Evolutionary conservation across 306 rosid genomes (phyloP), one percentile per base, ranked within the genome.

Genomic region (Cucumis cinereus): DNA sequence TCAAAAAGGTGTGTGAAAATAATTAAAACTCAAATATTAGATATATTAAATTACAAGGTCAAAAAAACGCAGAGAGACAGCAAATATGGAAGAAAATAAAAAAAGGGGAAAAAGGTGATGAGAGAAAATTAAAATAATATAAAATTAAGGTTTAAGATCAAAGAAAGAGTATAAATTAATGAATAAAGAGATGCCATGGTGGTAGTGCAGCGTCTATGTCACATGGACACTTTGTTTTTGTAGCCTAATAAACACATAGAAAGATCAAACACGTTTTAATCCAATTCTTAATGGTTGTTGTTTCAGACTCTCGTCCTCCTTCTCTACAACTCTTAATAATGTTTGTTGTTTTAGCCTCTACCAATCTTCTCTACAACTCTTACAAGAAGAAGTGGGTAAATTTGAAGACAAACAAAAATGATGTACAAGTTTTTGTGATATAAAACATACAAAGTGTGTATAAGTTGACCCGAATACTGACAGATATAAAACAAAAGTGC

Each of bases 231-330:
- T 11, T 35, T 12, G 9, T 4, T 5, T 41, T 30, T 22, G 4
- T 0, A 5, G 13, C 23, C 69, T 30, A 61, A 33, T 15, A 61
- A 4, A 14, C 54, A 49, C 23, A 36, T 0, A 9, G 10, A 40
- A 41, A 41, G 26, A 6, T 36, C 74, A 10, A 68, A 68, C 74
- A 68, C 74, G 74, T 22, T 68, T 68, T 11, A 2, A 68, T 38
- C 23, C 50, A 68, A 41, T 40, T 67, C 74, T 22, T 41, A 14
- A 41, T 22, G 28, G 54, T 68, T 7, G 74, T n/a, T 22, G 54
- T 41, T 68, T 67, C 38, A 5, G 74, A 68, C 74, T 68, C 74
- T 68, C n/a, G 41, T 41, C 55, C 74, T 41, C 74, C 35, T 30
- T 28, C 35, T 30, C 35, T 30, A 30, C 35, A 30, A 3, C 35